Base-by-base conservation (phyloP, 306 rosid species). In the Cucumis cinereus region DNA sequence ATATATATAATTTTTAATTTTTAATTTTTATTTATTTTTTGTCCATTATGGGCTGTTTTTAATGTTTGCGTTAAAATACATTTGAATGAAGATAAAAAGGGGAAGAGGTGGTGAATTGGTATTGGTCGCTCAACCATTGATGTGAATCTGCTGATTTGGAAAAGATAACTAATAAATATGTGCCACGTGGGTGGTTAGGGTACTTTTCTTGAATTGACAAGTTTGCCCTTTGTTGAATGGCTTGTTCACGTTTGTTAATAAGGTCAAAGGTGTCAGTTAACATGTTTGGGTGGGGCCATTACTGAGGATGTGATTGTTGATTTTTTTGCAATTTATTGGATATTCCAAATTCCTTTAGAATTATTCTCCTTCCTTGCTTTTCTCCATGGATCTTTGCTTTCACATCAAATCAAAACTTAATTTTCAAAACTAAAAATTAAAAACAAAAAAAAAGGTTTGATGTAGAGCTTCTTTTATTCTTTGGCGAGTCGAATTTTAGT, bases 291-390 rank as follows among this genome's bases (percentile, higher is more conserved):
- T 9, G 45, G 45, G 45, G 45, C 45, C 52, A 45, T 45, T 16
- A 45, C 12, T 45, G 52, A 4, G 6, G 5, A 28, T 9, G 19
- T 4, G 1, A 7, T 7, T 16, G 69, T 62, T 62, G 41, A 62
- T 30, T 30, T 30, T 62, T 55, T 62, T 12, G 40, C 36, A 3
- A 3, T 33, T 28, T 28, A 28, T 62, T 62, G 69, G 69, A 62
- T 62, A 62, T 62, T 62, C 69, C 69, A 62, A 62, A 62, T 62
- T 62, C 69, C 69, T 62, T 62, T 62, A 10, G 69, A 33, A 62
- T 62, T 33, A 62, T 30, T 62, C 69, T 62, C 12, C 43, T 33
- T 3, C 43, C 0, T 10, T 30, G 63, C 35, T 55, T 55, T 20
- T 20, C 13, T 10, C 11, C 11, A 54, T 58, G 30, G 64, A 24